Evolutionary conservation across 2,329 filamentous ascomycete species (phyloP).

Genomic region (Alternaria rosae): DNA sequence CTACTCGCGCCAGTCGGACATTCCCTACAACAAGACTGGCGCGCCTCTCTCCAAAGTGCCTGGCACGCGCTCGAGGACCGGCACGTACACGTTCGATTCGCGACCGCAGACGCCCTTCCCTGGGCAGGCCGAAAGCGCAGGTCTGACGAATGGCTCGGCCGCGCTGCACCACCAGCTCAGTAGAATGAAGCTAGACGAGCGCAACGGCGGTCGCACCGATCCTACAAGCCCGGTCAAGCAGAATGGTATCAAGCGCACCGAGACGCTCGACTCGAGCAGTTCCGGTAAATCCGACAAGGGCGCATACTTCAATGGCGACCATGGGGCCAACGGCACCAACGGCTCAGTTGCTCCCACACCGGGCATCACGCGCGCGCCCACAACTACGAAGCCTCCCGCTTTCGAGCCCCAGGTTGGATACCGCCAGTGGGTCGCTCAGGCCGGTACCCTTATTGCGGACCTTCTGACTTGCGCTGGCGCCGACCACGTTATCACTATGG

Average conservation of each 20-base stretch:
- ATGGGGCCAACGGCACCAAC: conserved; percentile 39
- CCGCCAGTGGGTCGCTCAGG: conserved; percentile 98
- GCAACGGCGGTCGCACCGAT: conserved; percentile 47
- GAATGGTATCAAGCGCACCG: conserved; percentile 38
- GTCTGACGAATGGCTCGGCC: conserved; percentile 72
- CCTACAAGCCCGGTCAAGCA: conserved; percentile 38
- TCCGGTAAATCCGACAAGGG: conserved; percentile 37
- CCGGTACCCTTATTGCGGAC: conserved; percentile 92
- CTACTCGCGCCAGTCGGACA: conserved; percentile 93
- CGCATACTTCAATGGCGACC: conserved; percentile 25
- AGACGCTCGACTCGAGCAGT: conserved; percentile 43
- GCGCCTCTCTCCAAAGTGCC: conserved; percentile 80
- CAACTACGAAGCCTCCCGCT: conserved; percentile 59
- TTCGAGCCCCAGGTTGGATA: conserved; percentile 90
- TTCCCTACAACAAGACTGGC: conserved; percentile 95
- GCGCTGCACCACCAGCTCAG: conserved; percentile 75
- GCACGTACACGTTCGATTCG: conserved; percentile 85
- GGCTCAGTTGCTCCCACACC: conserved; percentile 19
- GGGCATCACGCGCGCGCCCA: conserved; percentile 31
- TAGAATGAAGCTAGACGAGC: conserved; percentile 69
- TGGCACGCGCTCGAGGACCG: conserved; percentile 50
- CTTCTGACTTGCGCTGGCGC: conserved; percentile 93
- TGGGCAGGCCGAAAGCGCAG: conserved; percentile 70
- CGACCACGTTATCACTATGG: conserved; percentile 97
- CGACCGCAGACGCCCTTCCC: conserved; percentile 85